Evolutionary conservation across 768 basidiomycete species (phyloP).

Genomic region (Podaxis pistillaris): DNA sequence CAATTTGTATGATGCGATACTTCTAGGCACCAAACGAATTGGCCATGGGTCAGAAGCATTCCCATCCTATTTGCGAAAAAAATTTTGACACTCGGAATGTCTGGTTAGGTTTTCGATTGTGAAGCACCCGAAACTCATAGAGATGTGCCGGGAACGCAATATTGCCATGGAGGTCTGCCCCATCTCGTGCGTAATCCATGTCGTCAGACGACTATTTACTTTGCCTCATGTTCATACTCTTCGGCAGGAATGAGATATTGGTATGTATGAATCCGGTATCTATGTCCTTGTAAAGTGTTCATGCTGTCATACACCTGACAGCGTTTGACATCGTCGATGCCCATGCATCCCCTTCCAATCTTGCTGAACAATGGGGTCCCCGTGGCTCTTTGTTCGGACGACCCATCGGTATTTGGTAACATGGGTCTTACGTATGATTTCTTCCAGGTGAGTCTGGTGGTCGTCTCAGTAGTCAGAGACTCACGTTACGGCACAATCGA

Average conservation of each 20-base stretch:
- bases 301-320: slow-evolving; percentile 24
- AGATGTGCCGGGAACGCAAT: not conserved
- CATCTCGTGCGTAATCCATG: slow-evolving; percentile 56
- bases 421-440: slow-evolving; percentile 79
- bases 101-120: slow-evolving; percentile 59
- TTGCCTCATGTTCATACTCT: slow-evolving; percentile 5
- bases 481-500: not conserved
- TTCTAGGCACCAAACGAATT: slow-evolving; percentile 76
- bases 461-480: not conserved
- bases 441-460: slow-evolving; percentile 51
- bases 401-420: slow-evolving; percentile 75
- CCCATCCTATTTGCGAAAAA: not conserved
- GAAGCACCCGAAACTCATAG: not conserved
- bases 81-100: not conserved
- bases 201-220: slow-evolving; percentile 5
- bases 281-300: not conserved
- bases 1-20: slow-evolving; percentile 77
- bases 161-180: not conserved
- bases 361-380: slow-evolving; percentile 72
- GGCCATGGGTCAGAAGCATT: slow-evolving; percentile 63
- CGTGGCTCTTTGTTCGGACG: slow-evolving; percentile 71
- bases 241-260: slow-evolving; percentile 66
- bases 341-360: slow-evolving; percentile 74
- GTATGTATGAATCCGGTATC: slow-evolving; percentile 31
- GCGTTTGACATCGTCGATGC: slow-evolving; percentile 78